Conservation (phyloP, 2,329 filamentous ascomycete species). For the Fusarium haematococcum region DNA sequence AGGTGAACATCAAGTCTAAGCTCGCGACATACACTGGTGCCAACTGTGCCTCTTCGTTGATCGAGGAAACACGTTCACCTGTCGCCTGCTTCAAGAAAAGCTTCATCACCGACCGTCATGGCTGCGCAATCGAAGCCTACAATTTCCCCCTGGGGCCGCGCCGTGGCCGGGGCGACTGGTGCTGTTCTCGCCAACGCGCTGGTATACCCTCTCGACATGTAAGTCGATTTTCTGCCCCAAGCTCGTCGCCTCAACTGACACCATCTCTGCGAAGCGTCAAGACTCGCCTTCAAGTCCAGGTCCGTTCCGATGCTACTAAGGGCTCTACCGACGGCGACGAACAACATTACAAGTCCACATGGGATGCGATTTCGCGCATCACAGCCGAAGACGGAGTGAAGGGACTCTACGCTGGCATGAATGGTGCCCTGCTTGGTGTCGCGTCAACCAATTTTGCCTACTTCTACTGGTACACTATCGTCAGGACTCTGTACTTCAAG, state of each 20-base stretch:
- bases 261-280: slow-evolving; percentile 75
- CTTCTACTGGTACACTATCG: slow-evolving; percentile 98
- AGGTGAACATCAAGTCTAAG: slow-evolving; percentile 15
- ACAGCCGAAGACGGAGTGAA: slow-evolving; percentile 80
- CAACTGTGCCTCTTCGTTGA: slow-evolving; percentile 8
- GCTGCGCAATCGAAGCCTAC: slow-evolving; percentile 72
- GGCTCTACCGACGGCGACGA: slow-evolving; percentile 56
- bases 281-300: slow-evolving; percentile 94
- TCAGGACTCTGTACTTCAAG: slow-evolving; percentile 82
- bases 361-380: slow-evolving; percentile 91
- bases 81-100: neutral
- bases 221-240: slow-evolving; percentile 52
- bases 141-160: slow-evolving; percentile 92
- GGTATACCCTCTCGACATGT: slow-evolving; percentile 98
- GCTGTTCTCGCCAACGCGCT: slow-evolving; percentile 95
- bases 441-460: slow-evolving; percentile 99
- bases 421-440: slow-evolving; percentile 87
- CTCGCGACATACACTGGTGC: slow-evolving; percentile 24
- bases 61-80: neutral
- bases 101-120: slow-evolving; percentile 53
- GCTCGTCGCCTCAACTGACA: neutral
- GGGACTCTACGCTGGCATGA: slow-evolving; percentile 91
- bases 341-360: slow-evolving; percentile 85
- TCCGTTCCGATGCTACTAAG: slow-evolving; percentile 69
- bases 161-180: slow-evolving; percentile 90